Conservation (phyloP, 495 filamentous ascomycete species). For the Letharia lupina region DNA sequence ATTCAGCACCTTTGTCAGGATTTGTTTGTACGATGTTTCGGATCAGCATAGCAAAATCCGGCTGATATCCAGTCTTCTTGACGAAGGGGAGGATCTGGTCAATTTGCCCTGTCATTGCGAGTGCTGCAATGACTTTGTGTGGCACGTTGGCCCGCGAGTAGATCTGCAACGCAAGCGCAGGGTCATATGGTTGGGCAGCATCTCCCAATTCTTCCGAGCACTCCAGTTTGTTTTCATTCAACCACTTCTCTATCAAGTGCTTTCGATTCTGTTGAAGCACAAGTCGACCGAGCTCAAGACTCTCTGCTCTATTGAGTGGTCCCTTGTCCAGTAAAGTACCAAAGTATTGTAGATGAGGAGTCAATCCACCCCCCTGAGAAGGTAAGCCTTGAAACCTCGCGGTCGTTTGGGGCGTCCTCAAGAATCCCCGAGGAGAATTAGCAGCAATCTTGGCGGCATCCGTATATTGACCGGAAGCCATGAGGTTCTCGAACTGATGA, state of each 20-base stretch:
- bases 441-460: conserved; percentile 93
- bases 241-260: conserved; percentile 95
- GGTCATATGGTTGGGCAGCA: conserved; percentile 80
- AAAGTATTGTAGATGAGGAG: conserved; percentile 72
- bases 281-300: conserved; percentile 84
- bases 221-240: conserved; percentile 88
- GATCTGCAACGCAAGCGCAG: conserved; percentile 72
- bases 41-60: conserved; percentile 83
- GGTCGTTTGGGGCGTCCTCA: conserved; percentile 88
- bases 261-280: conserved; percentile 90
- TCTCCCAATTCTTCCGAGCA: conserved; percentile 95
- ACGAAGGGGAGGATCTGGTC: conserved; percentile 92
- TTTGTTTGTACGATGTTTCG: conserved; percentile 88
- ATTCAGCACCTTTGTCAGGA: conserved; percentile 90
- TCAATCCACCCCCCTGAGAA: conserved; percentile 45
- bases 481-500: conserved; percentile 81
- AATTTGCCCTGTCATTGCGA: conserved; percentile 92
- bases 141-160: conserved; percentile 82
- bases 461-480: conserved; percentile 63
- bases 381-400: conserved; percentile 76
- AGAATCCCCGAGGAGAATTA: conserved; percentile 90
- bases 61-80: conserved; percentile 70
- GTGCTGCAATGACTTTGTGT: conserved; percentile 86
- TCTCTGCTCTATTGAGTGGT: conserved; percentile 82
- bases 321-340: conserved; percentile 96